Evolutionary conservation across 257 asterid genomes (phyloP), one percentile per base, ranked within the genome.

Genomic region (Henckelia pumila): DNA sequence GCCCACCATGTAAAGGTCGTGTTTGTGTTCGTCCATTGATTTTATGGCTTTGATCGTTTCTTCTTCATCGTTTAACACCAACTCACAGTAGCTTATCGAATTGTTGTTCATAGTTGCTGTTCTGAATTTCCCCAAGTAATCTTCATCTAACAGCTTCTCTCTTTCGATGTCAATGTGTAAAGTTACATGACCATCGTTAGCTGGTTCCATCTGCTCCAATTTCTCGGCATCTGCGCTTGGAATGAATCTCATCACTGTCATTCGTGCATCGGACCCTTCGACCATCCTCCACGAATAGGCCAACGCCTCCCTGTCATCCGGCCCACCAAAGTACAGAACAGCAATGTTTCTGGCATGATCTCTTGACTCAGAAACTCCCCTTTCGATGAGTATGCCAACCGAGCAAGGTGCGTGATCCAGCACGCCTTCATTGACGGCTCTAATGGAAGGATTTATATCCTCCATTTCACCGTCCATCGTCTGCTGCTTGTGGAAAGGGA

Each of bases 231-330:
- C 84, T 66, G 80, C 60, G 29, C 84, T 83, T 1, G 96, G 83
- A 52, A 79, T 67, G 73, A 92, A 92, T 71, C 95, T 77, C 9
- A 84, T 80, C 19, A 89, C 95, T 1, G 88, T 80, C 16, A 92
- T 81, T 11, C 35, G 17, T 22, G 78, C 77, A 17, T 79, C 84
- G 4, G 82, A 52, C 50, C 71, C 73, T 7, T 84, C 90, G 3
- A 80, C 81, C 96, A 92, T 92, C 58, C 96, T 73, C 92, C 89
- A 80, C 13, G 95, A 92, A 6, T 85, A 89, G 2, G 91, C 79
- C 66, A 92, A 70, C 3, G 95, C 96, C 76, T 92, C 98, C n/a
- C 95, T 81, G 40, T 92, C 96, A 56, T 92, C 98, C 0, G 95
- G 84, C 14, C 98, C 98, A 0, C 98, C 96, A 5, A 92, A 92